Base-by-base conservation (phyloP, 139 green algal genomes). In the Auxenochlorella protothecoides region DNA sequence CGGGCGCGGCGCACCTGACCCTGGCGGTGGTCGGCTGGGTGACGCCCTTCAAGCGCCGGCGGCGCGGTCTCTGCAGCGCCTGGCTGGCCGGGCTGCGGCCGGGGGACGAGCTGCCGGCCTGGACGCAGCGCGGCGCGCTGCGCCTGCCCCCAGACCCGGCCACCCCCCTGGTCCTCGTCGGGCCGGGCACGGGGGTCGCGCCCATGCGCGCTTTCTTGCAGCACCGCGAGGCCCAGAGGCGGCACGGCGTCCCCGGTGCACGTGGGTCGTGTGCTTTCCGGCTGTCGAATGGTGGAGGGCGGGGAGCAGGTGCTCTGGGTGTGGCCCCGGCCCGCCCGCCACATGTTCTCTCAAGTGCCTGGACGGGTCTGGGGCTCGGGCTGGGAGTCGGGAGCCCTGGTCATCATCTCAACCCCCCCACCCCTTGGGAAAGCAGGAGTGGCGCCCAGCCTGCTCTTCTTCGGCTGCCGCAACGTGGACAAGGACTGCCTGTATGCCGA, bases 141-240 rank as follows among this genome's bases (percentile, higher is more conserved):
- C 66, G 73, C 6, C 76, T 92, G 74, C 88, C 89, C 16, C 56
- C 73, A 53, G 66, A 64, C 2, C 71, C 63, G 1, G 61, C 56
- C 3, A 53, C 69, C 4, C 90, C 89, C 3, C 75, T 96, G 59
- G 74, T 97, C 11, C 66, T 96, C 68, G 74, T 96, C 0, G 89
- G 89, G 6, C 86, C 90, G 2, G 90, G 90, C 63, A 96, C 90
- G 4, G 89, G 91, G 1, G 85, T 97, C 7, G 92, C 92, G 3
- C 92, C 92, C 12, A 93, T 97, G 72, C 81, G 91, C 11, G 74
- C 86, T 0, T 91, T 96, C 73, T 72, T 95, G 5, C 80, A 94
- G 73, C 78, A 96, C 15, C 80, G 91, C 7, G 65, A 74, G 55
- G 79, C 74, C 4, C 11, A 67, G 52, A 3, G 74, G 13, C 6